These are phyloP conservation scores for Akebia trifoliata DNA, from an alignment of 164 flowering plant genomes.

Conservation along the genomic window DNA sequence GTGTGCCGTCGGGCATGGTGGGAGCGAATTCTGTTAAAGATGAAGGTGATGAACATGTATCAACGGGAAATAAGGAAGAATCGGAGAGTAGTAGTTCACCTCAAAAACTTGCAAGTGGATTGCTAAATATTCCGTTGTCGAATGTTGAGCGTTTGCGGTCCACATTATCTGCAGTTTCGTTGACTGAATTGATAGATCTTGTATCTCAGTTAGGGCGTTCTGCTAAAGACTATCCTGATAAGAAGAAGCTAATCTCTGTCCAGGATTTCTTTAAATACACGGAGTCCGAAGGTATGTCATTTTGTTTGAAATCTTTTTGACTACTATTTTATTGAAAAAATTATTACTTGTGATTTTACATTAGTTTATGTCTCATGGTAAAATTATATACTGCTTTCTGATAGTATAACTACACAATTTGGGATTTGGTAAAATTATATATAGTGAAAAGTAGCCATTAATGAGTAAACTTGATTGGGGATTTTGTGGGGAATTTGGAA, in stretches of 20 bases:
- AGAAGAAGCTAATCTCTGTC: constrained; percentile 83
- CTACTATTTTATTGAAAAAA: too few species aligned
- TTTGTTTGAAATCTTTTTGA: too few species aligned
- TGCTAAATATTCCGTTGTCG: constrained; percentile 83
- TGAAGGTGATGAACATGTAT: constrained; percentile 36
- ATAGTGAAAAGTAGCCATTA: too few species aligned
- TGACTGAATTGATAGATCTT: constrained; percentile 83
- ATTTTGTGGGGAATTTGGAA: too few species aligned
- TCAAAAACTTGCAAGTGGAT: constrained; percentile 58
- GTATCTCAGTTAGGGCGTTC: constrained; percentile 63
- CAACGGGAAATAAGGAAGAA: constrained; percentile 39
- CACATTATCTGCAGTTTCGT: constrained; percentile 70
- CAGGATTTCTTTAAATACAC: constrained; percentile 95
- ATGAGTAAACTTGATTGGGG: too few species aligned
- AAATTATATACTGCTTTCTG: too few species aligned
- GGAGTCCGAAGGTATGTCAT: constrained; percentile 78
- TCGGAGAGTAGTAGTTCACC: constrained; percentile 40
- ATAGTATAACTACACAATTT: too few species aligned
- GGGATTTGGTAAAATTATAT: too few species aligned
- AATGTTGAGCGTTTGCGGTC: constrained; percentile 88
- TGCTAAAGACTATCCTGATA: constrained; percentile 81
- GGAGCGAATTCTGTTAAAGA: constrained; percentile 56
- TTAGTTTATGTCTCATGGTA: too few species aligned
- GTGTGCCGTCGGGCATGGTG: constrained; percentile 59
- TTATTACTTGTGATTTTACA: too few species aligned